phyloP scores from a whole-genome alignment of 2,329 filamentous ascomycete species.

The Ambrosiella beaveri region DNA sequence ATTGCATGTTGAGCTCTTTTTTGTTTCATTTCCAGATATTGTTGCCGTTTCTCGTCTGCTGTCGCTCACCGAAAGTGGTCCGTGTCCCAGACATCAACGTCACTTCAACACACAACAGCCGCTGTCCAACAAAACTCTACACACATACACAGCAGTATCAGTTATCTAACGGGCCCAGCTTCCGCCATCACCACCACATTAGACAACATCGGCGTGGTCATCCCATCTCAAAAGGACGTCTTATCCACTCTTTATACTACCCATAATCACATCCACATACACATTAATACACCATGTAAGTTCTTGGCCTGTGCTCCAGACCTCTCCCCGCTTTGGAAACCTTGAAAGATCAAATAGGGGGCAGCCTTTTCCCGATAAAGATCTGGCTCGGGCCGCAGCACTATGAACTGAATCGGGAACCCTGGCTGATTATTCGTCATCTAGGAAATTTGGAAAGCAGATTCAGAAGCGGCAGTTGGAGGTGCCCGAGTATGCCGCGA shows the following conservation, averaged over 20 bases:
- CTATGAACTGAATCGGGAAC: background rate
- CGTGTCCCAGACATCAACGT: background rate
- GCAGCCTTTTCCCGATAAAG: too few relatives aligned
- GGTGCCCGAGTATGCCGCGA: slow-evolving; percentile 96
- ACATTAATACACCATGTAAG: background rate
- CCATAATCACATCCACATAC: background rate
- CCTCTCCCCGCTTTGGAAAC: too few relatives aligned
- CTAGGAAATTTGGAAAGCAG: slow-evolving; percentile 98
- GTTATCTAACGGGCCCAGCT: background rate
- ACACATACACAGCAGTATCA: background rate
- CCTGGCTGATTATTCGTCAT: background rate
- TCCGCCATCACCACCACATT: background rate
- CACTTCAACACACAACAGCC: background rate
- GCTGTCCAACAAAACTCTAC: background rate
- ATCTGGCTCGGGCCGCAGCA: background rate
- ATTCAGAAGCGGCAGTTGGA: slow-evolving; percentile 98
- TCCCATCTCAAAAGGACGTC: background rate
- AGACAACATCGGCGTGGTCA: background rate
- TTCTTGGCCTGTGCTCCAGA: background rate
- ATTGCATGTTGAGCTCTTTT: too few relatives aligned
- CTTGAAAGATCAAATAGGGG: too few relatives aligned
- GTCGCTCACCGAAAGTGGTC: slow-evolving; percentile 4
- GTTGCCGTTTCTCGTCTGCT: background rate
- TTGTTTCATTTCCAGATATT: too few relatives aligned
- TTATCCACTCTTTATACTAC: background rate